Percentiles rank a stretch among this genome's conserved stretches.
Conservation (phyloP, 257 asterid species). For the Jaltomata sinuosa region DNA sequence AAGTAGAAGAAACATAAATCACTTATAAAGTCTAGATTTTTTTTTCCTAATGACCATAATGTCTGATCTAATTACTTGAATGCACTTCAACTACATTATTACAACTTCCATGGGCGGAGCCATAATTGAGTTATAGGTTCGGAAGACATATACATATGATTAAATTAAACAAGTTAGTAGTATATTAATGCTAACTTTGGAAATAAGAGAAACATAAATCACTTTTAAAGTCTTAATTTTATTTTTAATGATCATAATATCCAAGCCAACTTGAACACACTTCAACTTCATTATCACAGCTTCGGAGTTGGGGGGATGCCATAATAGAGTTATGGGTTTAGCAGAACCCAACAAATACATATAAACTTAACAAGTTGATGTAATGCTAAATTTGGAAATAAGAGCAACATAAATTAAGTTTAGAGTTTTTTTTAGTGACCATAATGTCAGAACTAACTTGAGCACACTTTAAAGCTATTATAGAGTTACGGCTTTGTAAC, state of each 20-base stretch:
- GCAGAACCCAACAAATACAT: background rate
- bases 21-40: background rate
- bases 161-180: background rate
- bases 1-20: background rate
- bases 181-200: background rate
- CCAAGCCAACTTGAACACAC: background rate
- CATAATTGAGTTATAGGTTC: background rate
- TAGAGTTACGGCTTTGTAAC: too few relatives aligned
- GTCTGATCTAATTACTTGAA: background rate
- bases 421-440: too few relatives aligned
- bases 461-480: too few relatives aligned
- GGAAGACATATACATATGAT: background rate
- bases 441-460: too few relatives aligned
- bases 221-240: background rate
- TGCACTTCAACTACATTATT: constrained; percentile 4
- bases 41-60: too few relatives aligned
- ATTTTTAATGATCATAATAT: background rate
- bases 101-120: background rate
- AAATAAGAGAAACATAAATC: background rate
- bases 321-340: background rate
- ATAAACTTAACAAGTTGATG: background rate
- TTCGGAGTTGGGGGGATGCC: background rate
- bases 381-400: background rate
- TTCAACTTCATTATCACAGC: too few relatives aligned
- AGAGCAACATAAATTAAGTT: background rate